phyloP scores from a whole-genome alignment of 2,329 filamentous ascomycete species.

The Aspergillus nomiae region DNA sequence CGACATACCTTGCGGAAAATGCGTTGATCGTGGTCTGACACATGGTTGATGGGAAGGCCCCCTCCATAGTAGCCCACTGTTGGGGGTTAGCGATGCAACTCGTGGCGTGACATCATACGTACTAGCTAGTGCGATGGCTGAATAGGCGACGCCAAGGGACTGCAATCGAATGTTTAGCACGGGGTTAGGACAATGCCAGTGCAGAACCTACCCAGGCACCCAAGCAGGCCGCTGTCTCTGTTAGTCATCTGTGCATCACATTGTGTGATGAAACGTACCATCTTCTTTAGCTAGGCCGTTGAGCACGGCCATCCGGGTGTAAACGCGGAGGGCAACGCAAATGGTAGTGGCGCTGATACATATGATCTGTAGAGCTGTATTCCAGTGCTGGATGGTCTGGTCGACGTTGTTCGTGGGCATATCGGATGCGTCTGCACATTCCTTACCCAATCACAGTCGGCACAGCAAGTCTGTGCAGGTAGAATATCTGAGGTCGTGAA shows the following conservation, averaged over 20 bases:
- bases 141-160: neutral
- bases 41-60: neutral
- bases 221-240: neutral
- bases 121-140: neutral
- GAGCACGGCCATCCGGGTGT: neutral
- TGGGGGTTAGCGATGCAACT: neutral
- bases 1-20: neutral
- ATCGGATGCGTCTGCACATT: neutral
- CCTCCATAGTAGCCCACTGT: neutral
- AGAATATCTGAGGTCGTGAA: accelerated
- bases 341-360: neutral
- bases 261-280: neutral
- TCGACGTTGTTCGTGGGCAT: neutral
- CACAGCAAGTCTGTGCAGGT: neutral
- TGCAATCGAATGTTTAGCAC: neutral
- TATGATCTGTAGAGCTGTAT: neutral
- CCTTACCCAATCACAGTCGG: neutral
- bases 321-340: neutral
- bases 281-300: neutral
- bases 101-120: neutral
- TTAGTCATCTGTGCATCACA: neutral
- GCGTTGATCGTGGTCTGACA: neutral
- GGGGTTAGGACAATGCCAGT: neutral
- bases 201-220: neutral
- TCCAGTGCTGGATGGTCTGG: neutral